Evolutionary conservation across 306 rosid species (phyloP).

Genomic region (Inga laurina): DNA sequence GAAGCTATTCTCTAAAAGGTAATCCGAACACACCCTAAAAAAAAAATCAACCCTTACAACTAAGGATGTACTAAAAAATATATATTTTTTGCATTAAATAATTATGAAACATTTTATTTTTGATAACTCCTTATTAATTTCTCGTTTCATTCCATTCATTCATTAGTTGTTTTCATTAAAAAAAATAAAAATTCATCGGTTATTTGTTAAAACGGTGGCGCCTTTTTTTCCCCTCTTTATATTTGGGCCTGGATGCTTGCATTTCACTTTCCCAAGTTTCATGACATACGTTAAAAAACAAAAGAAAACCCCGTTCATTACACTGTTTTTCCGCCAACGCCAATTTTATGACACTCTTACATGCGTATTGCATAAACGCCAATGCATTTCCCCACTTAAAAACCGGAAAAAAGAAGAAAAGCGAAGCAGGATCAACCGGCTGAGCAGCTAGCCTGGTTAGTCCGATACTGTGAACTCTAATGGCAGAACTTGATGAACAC

Average conservation of each 20-base stretch:
- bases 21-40: too few relatives aligned
- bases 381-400: background rate
- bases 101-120: background rate
- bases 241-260: background rate
- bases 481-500: constrained; percentile 31
- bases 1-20: too few relatives aligned
- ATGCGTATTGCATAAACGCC: background rate
- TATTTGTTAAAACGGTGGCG: too few relatives aligned
- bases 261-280: background rate
- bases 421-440: background rate
- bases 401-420: too few relatives aligned
- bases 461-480: background rate
- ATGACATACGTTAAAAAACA: too few relatives aligned
- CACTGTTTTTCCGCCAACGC: background rate
- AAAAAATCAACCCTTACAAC: too few relatives aligned
- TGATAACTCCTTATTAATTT: too few relatives aligned
- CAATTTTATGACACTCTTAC: background rate
- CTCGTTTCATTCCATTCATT: too few relatives aligned
- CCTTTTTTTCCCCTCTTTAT: background rate
- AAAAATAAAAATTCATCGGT: too few relatives aligned
- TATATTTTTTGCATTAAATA: background rate
- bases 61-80: too few relatives aligned
- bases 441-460: background rate
- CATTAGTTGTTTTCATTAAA: too few relatives aligned
- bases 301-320: too few relatives aligned